A percentile compares a stretch with the other conserved stretches of the same genome.
phyloP scores from a whole-genome alignment of 169 alveolate genomes.

The Perkinsus marinus region DNA sequence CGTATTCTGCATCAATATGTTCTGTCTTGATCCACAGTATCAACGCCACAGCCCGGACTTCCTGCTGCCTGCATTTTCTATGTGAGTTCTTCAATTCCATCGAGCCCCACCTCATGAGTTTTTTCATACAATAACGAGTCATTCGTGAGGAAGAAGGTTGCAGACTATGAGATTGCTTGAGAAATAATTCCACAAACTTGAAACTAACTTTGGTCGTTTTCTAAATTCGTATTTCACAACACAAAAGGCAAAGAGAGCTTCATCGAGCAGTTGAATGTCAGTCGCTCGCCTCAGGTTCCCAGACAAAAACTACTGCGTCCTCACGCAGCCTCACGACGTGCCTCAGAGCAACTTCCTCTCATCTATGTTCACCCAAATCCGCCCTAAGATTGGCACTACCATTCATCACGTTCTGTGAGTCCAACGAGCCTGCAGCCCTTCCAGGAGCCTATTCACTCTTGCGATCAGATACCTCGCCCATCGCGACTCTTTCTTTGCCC shows the following conservation, averaged over 20 bases:
- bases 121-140: too few species aligned
- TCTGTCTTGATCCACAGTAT: slow-evolving; percentile 64
- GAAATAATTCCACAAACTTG: too few species aligned
- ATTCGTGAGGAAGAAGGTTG: too few species aligned
- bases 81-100: neutral
- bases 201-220: too few species aligned
- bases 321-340: slow-evolving; percentile 66
- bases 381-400: neutral
- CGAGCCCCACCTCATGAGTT: too few species aligned
- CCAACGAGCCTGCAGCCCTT: too few species aligned
- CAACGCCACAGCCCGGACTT: slow-evolving; percentile 64
- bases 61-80: slow-evolving; percentile 31
- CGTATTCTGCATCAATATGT: slow-evolving; percentile 65
- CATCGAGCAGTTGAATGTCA: too few species aligned
- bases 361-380: neutral
- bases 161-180: too few species aligned
- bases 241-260: too few species aligned
- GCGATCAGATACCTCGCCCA: neutral
- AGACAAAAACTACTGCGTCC: slow-evolving; percentile 61
- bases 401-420: neutral
- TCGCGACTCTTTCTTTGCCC: neutral
- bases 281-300: slow-evolving; percentile 33
- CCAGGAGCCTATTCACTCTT: too few species aligned
- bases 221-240: too few species aligned
- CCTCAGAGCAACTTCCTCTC: slow-evolving; percentile 12